A percentile compares a stretch with the other conserved stretches of the same genome.
Evolutionary conservation across 495 filamentous ascomycete species (phyloP).

Genomic region (Diplogelasinospora grovesii): DNA sequence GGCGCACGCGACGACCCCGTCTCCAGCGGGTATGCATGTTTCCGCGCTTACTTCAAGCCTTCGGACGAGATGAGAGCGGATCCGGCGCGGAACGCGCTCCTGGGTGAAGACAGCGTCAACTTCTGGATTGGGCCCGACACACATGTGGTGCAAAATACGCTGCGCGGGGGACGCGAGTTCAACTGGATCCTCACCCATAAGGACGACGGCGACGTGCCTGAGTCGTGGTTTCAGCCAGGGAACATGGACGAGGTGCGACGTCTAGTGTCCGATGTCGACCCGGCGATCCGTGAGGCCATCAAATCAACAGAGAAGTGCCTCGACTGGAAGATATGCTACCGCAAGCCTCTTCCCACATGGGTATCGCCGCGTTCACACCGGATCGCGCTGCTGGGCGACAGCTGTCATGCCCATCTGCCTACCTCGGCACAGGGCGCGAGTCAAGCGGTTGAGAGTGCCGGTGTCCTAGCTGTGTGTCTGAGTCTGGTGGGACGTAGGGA

Average conservation of each 20-base stretch:
- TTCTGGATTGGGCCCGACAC: slow-evolving; percentile 47
- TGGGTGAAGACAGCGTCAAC: slow-evolving; percentile 44
- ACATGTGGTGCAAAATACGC: slow-evolving; percentile 43
- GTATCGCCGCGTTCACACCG: slow-evolving; percentile 35
- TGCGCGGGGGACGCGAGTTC: slow-evolving; percentile 43
- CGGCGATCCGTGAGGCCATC: slow-evolving; percentile 38
- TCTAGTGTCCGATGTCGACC: slow-evolving; percentile 32
- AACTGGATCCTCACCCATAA: slow-evolving; percentile 46
- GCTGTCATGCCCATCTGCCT: slow-evolving; percentile 43
- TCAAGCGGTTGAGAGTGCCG: slow-evolving; percentile 45
- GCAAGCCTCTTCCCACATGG: slow-evolving; percentile 44
- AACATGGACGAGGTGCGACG: slow-evolving; percentile 41
- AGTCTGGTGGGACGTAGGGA: slow-evolving; percentile 33
- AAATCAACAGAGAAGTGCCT: slow-evolving; percentile 42
- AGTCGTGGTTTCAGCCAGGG: slow-evolving; percentile 45
- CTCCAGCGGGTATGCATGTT: slow-evolving; percentile 42
- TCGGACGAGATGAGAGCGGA: slow-evolving; percentile 37
- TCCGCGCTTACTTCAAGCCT: slow-evolving; percentile 39
- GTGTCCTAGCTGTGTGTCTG: slow-evolving; percentile 39
- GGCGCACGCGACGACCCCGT: slow-evolving; percentile 41
- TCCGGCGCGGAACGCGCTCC: slow-evolving; percentile 36
- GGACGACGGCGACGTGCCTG: slow-evolving; percentile 40
- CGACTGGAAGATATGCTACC: slow-evolving; percentile 48
- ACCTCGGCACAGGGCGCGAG: slow-evolving; percentile 45
- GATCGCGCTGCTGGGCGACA: slow-evolving; percentile 42